phyloP scores from a whole-genome alignment of 768 basidiomycete genomes.

The Fistulinella prunicolor region DNA sequence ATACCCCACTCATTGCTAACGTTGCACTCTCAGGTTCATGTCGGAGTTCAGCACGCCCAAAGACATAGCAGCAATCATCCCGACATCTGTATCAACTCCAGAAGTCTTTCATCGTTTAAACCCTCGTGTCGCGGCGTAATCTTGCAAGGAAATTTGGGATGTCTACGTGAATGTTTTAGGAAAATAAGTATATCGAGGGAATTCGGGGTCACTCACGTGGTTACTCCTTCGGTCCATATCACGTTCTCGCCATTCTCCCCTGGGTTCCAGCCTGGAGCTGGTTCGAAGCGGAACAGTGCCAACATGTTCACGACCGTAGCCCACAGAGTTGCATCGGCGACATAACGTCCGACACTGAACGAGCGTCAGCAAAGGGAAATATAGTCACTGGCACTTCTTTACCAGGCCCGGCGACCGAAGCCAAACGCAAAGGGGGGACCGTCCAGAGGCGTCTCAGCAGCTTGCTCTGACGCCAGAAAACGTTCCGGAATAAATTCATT shows the following conservation, averaged over 20 bases:
- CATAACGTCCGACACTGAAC: conserved; percentile 35
- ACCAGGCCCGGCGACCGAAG: conserved; percentile 41
- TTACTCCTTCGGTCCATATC: conserved; percentile 9
- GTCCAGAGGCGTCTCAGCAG: neutral
- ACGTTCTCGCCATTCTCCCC: conserved; percentile 5
- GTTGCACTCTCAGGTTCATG: too few species aligned
- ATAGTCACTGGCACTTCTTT: neutral
- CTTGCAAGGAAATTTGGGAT: neutral
- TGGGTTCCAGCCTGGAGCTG: neutral
- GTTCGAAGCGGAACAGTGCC: conserved; percentile 7
- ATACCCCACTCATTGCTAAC: too few species aligned
- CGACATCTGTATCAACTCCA: neutral
- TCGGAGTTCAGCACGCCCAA: too few species aligned
- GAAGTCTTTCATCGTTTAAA: neutral
- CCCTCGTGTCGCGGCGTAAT: neutral
- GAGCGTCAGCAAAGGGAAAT: neutral
- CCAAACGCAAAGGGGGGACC: conserved; percentile 10
- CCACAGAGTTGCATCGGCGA: conserved; percentile 38
- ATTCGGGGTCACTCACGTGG: conserved; percentile 8
- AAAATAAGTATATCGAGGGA: neutral
- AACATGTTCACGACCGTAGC: conserved; percentile 9
- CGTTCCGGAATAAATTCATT: conserved; percentile 34
- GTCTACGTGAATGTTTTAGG: neutral
- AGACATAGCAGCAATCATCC: neutral
- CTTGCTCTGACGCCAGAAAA: conserved; percentile 13